Percentiles rank a stretch among this genome's conserved stretches.
Conservation (phyloP, 1,284 basidiomycete genomes). For the Heterobasidion irregulare region DNA sequence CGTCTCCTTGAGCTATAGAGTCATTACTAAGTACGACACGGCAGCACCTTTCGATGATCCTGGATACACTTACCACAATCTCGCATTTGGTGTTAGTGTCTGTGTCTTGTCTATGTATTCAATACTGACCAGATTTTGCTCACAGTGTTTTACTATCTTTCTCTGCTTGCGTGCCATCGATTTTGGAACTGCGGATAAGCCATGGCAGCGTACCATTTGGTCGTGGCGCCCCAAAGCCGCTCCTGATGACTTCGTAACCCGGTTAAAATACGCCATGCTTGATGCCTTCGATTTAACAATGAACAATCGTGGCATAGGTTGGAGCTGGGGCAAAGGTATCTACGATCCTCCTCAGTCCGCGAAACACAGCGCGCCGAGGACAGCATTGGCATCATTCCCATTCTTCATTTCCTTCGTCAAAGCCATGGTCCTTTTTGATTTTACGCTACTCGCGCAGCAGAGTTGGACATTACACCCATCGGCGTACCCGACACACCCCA, state of each 20-base stretch:
- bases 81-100: constrained; percentile 7
- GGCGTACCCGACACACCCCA: constrained; percentile 26
- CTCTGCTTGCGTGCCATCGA: constrained; percentile 9
- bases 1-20: background rate
- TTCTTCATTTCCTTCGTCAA: constrained; percentile 17
- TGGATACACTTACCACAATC: constrained; percentile 4
- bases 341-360: constrained; percentile 24
- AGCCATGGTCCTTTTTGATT: constrained; percentile 24
- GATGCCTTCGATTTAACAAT: constrained; percentile 39
- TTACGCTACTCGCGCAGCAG: constrained; percentile 21
- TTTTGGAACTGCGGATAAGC: constrained; percentile 10
- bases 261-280: constrained; percentile 14
- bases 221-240: constrained; percentile 6
- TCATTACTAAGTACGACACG: background rate
- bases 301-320: constrained; percentile 45
- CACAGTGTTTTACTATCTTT: background rate
- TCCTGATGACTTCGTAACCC: constrained; percentile 5
- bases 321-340: constrained; percentile 40
- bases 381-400: constrained; percentile 26
- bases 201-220: constrained; percentile 9
- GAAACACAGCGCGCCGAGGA: background rate
- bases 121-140: background rate
- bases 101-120: background rate
- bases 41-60: constrained; percentile 1
- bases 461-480: constrained; percentile 27